Evolutionary conservation across 257 asterid species (phyloP), one percentile per base, ranked within the genome.

Genomic region (Orobanche coerulescens): DNA sequence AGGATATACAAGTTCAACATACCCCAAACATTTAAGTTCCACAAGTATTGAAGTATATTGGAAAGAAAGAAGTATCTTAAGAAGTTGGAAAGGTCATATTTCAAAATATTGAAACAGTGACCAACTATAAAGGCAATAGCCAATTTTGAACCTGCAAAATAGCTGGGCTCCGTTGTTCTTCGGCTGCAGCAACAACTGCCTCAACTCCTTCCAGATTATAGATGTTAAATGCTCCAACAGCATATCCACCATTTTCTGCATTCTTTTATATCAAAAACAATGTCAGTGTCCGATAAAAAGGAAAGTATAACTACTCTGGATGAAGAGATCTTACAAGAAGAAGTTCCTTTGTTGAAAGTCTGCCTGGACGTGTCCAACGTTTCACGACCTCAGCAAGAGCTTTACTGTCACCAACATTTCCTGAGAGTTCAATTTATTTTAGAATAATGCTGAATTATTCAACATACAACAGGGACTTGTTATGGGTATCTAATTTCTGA

Each of bases 121-220:
- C 2, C 22, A 70, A 6, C 11, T 44, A 25, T 20, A 60, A 62
- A 57, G 49, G 16, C 22, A 61, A 58, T 23, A 58, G 64, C 49
- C 58, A 58, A 61, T 67, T 67, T n/a, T 18, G 51, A 66, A 92
- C 98, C 98, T 92, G 98, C 75, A 92, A 78, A 67, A 92, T 92
- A 71, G 98, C 96, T 52, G 96, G 96, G 73, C 98, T 92, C 36
- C 53, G 68, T 73, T 81, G 82, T 64, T 82, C 91, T 79, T 92
- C 96, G 16, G 96, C 98, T 39, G 96, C 96, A 75, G 96, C 75
- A 71, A 92, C 87, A 73, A 92, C 98, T 75, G 95, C 95, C 75
- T 82, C 82, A 66, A 92, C 76, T 66, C 98, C 98, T 83, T 92
- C 98, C 73, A 92, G 79, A 64, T 92, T 92, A 70, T 92, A 92